Evolutionary conservation across 2,329 filamentous ascomycete genomes (phyloP), one percentile per base, ranked within the genome.

Genomic region (Penicillium corylophilum): DNA sequence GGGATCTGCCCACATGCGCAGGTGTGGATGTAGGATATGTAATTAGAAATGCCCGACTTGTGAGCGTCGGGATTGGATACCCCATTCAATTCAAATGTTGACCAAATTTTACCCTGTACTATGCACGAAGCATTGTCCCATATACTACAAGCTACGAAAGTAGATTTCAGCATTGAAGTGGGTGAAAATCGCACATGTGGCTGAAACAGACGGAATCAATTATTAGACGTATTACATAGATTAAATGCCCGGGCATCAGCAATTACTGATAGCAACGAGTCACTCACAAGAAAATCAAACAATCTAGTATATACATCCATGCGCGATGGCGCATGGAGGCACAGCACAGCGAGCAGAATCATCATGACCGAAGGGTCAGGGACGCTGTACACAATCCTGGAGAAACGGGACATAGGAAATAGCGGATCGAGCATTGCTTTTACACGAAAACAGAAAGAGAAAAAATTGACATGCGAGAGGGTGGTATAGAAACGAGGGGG

Each of bases 161-260:
- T n/a, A n/a, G n/a, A n/a, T n/a, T n/a, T n/a, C n/a, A n/a, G n/a
- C n/a, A n/a, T n/a, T n/a, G n/a, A n/a, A n/a, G n/a, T n/a, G 12
- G 26, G 26, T 28, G 26, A 12, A 28, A 28, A 10, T 10, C 9
- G 26, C 26, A 28, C 26, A 10, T 28, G 26, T 28, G 12, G 9
- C 9, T 8, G 8, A 28, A 15, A 23, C 24, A 48, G 31, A 53
- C 35, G 54, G 52, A 62, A 58, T 66, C 55, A 48, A 62, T 56
- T 63, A 64, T 57, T 64, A 58, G 61, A 64, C 59, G 46, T 68
- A 69, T 67, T 68, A 69, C 59, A 65, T 67, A 61, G 51, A 60
- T 63, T 66, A 64, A 67, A 60, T 59, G 60, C 63, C 65, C 63
- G 64, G 53, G 48, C 41, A 49, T 24, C 39, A 7, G 38, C 38